Evolutionary conservation across 768 basidiomycete genomes (phyloP).

Genomic region (Pisolithus tinctorius): DNA sequence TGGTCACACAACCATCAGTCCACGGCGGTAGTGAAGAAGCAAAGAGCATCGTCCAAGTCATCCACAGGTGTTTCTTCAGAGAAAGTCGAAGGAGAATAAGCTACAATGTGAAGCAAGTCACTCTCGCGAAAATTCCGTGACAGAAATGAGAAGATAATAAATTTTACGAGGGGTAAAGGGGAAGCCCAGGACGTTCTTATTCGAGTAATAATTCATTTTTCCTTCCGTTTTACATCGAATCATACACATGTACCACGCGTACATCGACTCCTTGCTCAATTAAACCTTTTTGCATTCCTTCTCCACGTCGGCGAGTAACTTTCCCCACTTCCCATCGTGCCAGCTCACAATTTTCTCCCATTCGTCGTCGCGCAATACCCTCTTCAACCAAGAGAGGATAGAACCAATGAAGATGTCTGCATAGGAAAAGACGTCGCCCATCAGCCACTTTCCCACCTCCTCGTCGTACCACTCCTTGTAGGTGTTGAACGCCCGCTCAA

Average conservation of each 20-base stretch:
- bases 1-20: too few relatives aligned
- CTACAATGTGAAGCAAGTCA: conserved; percentile 86
- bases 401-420: conserved; percentile 23
- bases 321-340: conserved; percentile 22
- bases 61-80: conserved; percentile 50
- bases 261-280: neutral
- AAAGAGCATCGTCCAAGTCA: conserved; percentile 31
- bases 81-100: conserved; percentile 90
- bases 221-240: too few relatives aligned
- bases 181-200: conserved; percentile 53
- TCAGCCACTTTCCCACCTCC: conserved; percentile 21
- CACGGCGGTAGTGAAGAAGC: conserved; percentile 28
- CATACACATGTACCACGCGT: neutral
- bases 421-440: conserved; percentile 25
- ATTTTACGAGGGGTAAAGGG: conserved; percentile 36
- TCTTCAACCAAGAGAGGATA: conserved; percentile 10
- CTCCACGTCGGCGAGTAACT: conserved; percentile 17
- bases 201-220: neutral
- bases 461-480: conserved; percentile 17
- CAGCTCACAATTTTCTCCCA: conserved; percentile 19
- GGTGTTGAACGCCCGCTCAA: conserved; percentile 9
- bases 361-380: conserved; percentile 16
- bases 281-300: conserved; percentile 17
- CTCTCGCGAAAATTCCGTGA: conserved; percentile 87
- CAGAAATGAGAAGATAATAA: too few relatives aligned